Evolutionary conservation across 1,284 basidiomycete genomes (phyloP), one percentile per base, ranked within the genome.

Genomic region (Ganoderma resinaceum): DNA sequence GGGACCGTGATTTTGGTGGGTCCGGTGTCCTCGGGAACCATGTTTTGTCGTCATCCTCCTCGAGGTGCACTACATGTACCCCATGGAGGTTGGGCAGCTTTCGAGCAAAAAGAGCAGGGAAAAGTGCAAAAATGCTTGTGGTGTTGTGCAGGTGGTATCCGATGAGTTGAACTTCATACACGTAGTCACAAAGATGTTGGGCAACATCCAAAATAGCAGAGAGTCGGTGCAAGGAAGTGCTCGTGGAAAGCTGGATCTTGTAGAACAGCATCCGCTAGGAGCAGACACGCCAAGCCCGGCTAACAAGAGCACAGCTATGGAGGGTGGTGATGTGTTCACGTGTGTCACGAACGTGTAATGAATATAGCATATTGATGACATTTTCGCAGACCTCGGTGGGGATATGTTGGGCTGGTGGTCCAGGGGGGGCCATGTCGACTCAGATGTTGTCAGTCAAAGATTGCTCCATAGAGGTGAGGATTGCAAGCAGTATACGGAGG

Each of bases 351-450:
- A 31, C 6, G 16, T 33, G 1, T 1, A 7, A 4, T 3, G 53
- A 55, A 16, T 55, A 29, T 7, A 55, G 53, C 53, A 31, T 55
- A 20, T 55, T 29, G 29, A 55, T 55, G 11, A 55, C 33, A 16
- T 33, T 55, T 33, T 55, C 53, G 53, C 53, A 55, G 53, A 55
- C 29, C 26, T 55, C 53, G 29, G 26, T 29, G 29, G 53, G 53
- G 29, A 55, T 55, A 23, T 49, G 42, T 16, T 18, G 9, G 7
- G 23, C 2, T 49, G n/a, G n/a, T 2, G 42, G 2, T 18, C 18
- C 18, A 5, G 12, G 9, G 23, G 8, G 11, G 7, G 12, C 9
- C n/a, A 26, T 9, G n/a, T 49, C n/a, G 46, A 23, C 23, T n/a
- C n/a, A n/a, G n/a, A n/a, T n/a, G n/a, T n/a, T n/a, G n/a, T n/a